Base-by-base conservation (phyloP, 2,329 filamentous ascomycete genomes). In the Epichloe glyceriae region DNA sequence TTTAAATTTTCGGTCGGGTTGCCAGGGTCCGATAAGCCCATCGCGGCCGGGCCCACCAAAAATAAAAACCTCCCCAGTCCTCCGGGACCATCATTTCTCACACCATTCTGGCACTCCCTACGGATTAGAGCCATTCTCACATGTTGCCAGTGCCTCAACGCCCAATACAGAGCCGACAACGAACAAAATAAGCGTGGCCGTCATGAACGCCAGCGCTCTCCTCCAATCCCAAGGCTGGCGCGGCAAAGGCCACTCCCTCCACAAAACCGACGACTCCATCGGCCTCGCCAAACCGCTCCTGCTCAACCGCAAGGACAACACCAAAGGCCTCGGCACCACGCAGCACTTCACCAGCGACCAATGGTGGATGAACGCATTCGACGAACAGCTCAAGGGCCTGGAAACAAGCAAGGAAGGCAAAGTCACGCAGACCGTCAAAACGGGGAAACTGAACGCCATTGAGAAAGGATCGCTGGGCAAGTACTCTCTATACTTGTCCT, bases 321-420 rank as follows among this genome's bases (percentile, higher is more conserved):
- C 78, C 30, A 75, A 86, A 49, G 91, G 91, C 22, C 73, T 97
- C 5, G 91, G 91, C 50, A 82, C 86, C 63, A 88, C 87, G 65
- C 73, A 75, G 52, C 77, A 81, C 55, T 75, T 75, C 55, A 79
- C 76, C 20, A 79, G 75, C 58, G 91, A 96, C 63, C 89, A 95
- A 65, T 98, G 93, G 93, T 98, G 93, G 93, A 76, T 95, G 68
- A 85, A 88, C 52, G 93, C 93, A 11, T 96, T 95, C 58, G 91
- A 97, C 67, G 83, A 89, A 64, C 89, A 90, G 51, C 72, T 96
- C 56, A 86, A 93, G 66, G 86, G 84, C 4, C 75, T 95, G 49
- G 85, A 86, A 62, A 81, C 78, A 1, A 73, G 75, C 22, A 73
- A 74, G 56, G 68, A 78, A 57, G 74, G 80, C 49, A 70, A 72